A percentile compares a stretch with the other conserved stretches of the same genome.
These are phyloP conservation scores for Seiridium unicorne DNA, from an alignment of 2,329 filamentous ascomycete genomes.

Conservation along the genomic window DNA sequence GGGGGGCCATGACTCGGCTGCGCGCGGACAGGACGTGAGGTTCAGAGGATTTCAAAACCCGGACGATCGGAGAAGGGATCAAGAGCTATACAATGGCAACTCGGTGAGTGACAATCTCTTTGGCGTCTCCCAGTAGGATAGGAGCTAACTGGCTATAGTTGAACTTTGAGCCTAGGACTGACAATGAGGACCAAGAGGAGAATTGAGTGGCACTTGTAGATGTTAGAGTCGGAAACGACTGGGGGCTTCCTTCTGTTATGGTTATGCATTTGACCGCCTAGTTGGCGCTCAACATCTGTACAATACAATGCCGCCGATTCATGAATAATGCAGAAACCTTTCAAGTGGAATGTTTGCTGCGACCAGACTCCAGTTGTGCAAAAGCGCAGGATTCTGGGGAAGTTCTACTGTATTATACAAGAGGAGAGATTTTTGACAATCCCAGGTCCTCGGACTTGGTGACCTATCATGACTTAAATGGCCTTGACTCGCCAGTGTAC, in stretches of 20 bases:
- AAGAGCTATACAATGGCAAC: conserved; percentile 89
- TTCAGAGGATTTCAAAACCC: conserved; percentile 52
- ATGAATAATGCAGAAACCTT: neutral
- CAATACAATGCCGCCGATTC: neutral
- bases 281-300: neutral
- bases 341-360: neutral
- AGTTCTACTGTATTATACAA: neutral
- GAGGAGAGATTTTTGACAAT: neutral
- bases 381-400: neutral
- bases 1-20: conserved; percentile 17
- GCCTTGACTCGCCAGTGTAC: too few relatives aligned
- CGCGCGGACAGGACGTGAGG: conserved; percentile 17
- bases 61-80: conserved; percentile 52
- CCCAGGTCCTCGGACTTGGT: neutral
- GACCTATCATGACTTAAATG: conserved; percentile 22
- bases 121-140: neutral
- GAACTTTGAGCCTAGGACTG: conserved; percentile 66
- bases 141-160: conserved; percentile 44
- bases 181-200: conserved; percentile 46
- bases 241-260: too few relatives aligned
- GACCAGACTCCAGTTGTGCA: neutral
- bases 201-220: neutral
- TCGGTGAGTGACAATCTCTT: conserved; percentile 56
- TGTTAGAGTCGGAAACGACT: too few relatives aligned
- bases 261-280: too few relatives aligned